phyloP scores from a whole-genome alignment of 176 grass and related monocot species.

The Canna indica region DNA sequence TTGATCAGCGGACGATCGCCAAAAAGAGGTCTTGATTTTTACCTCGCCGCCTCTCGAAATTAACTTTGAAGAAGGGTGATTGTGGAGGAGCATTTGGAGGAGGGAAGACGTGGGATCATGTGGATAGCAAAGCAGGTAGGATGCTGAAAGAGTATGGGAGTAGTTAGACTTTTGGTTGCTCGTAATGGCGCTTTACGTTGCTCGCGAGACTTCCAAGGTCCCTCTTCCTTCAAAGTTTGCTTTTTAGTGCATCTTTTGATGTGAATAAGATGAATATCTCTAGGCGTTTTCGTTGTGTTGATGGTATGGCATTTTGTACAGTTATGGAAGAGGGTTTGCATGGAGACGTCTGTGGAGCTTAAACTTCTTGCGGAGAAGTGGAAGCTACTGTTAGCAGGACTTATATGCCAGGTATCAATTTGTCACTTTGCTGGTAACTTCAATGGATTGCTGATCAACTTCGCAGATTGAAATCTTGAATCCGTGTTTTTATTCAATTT shows the following conservation, averaged over 20 bases:
- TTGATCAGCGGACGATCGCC: background rate
- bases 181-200: constrained; percentile 54
- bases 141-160: background rate
- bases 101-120: constrained; percentile 1
- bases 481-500: background rate
- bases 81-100: constrained; percentile 24
- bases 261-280: background rate
- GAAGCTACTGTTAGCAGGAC: constrained; percentile 61
- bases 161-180: constrained; percentile 6
- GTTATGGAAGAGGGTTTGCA: constrained; percentile 58
- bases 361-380: constrained; percentile 86
- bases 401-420: constrained; percentile 60
- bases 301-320: constrained; percentile 22
- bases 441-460: background rate
- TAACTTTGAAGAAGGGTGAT: background rate
- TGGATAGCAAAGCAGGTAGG: background rate
- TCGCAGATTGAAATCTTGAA: background rate
- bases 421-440: background rate
- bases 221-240: background rate
- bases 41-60: background rate
- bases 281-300: background rate
- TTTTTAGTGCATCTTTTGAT: background rate
- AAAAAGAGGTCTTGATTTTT: constrained; percentile 14
- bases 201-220: constrained; percentile 70
- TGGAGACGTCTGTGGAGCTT: constrained; percentile 59